These are phyloP conservation scores for Carex sylvatica DNA, from an alignment of 202 grass and related monocot species.

Conservation along the genomic window DNA sequence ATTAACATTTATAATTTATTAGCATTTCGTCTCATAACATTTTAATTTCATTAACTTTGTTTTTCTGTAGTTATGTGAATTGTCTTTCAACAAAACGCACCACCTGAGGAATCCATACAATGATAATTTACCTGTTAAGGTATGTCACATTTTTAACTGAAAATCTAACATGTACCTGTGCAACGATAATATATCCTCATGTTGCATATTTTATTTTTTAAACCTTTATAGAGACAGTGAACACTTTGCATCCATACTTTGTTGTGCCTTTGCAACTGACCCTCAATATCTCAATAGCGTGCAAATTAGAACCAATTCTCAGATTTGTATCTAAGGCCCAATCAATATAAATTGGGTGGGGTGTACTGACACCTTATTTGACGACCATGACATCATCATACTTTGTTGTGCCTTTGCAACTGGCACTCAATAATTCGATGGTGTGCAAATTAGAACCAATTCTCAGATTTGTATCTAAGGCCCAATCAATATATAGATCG, in stretches of 20 bases:
- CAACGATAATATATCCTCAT: background rate
- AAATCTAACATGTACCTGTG: background rate
- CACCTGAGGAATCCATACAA: slow-evolving; percentile 98
- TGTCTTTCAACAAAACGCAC: slow-evolving; percentile 97
- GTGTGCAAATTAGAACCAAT: background rate
- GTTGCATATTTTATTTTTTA: slow-evolving; percentile 9
- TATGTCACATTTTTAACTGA: slow-evolving; percentile 32
- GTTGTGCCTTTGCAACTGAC: background rate
- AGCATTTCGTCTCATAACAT: background rate
- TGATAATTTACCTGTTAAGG: slow-evolving; percentile 98
- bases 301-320: background rate
- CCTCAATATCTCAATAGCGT: background rate
- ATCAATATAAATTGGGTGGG: background rate
- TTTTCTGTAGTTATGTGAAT: slow-evolving; percentile 81
- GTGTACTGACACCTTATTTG: background rate
- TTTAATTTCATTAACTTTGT: slow-evolving; percentile 4
- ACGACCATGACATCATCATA: background rate
- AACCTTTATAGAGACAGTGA: background rate
- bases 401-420: background rate
- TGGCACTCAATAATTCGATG: background rate
- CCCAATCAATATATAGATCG: background rate
- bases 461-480: background rate
- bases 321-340: background rate
- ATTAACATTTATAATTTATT: background rate
- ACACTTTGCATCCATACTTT: background rate